Conservation (phyloP, 306 rosid genomes). For the Astragalus membranaceus region DNA sequence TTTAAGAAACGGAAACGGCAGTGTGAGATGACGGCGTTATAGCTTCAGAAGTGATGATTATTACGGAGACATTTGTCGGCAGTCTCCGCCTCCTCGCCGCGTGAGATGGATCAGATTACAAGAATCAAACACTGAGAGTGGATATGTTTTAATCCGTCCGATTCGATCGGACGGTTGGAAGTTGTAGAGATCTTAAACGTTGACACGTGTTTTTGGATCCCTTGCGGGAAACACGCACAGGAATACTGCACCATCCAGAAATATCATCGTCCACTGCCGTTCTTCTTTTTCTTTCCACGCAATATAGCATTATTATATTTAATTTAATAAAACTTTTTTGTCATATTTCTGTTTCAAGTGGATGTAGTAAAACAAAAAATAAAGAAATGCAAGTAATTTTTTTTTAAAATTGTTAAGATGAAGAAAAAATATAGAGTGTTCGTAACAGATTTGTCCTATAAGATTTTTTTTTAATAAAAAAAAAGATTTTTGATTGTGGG, state of each 20-base stretch:
- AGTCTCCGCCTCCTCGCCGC: constrained; percentile 41
- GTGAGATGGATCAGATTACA: constrained; percentile 23
- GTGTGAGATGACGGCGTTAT: background rate
- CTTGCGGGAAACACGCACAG: constrained; percentile 30
- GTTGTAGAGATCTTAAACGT: background rate
- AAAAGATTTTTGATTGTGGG: too few species aligned
- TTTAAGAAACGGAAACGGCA: background rate
- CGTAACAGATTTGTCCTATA: too few species aligned
- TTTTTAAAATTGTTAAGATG: too few species aligned
- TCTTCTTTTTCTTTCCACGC: background rate
- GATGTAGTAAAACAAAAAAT: too few species aligned
- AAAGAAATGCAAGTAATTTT: too few species aligned
- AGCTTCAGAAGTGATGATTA: background rate
- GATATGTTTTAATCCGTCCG: background rate
- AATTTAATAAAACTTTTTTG: too few species aligned
- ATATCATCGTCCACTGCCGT: constrained; percentile 2
- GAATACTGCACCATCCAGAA: background rate
- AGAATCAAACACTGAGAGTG: background rate
- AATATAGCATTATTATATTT: background rate
- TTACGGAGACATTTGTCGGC: constrained; percentile 34
- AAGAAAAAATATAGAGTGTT: too few species aligned
- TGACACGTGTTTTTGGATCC: constrained; percentile 37
- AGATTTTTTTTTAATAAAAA: too few species aligned
- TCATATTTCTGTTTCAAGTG: too few species aligned
- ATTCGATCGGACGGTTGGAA: constrained; percentile 23